A percentile compares a stretch with the other conserved stretches of the same genome.
These are phyloP conservation scores for Calonectria leucothoes DNA, from an alignment of 2,329 filamentous ascomycete species.

Conservation along the genomic window DNA sequence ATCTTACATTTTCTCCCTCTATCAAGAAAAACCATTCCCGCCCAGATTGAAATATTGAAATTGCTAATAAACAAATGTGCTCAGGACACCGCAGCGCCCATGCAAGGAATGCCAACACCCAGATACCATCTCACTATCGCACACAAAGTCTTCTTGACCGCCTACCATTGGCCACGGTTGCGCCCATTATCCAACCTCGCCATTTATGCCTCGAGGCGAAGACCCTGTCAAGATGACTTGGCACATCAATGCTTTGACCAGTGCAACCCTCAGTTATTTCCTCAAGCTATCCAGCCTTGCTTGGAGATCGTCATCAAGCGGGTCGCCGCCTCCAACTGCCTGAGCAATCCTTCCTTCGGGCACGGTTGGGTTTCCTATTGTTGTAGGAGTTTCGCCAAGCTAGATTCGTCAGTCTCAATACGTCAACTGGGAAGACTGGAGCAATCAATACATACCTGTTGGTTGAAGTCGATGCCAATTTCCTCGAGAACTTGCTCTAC, in stretches of 20 bases:
- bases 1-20: slow-evolving; percentile 23
- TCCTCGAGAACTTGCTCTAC: slow-evolving; percentile 97
- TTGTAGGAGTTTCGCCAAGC: slow-evolving; percentile 92
- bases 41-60: slow-evolving; percentile 26
- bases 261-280: slow-evolving; percentile 51
- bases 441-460: slow-evolving; percentile 75
- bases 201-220: background rate
- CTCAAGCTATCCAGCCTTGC: slow-evolving; percentile 90
- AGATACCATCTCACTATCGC: slow-evolving; percentile 5
- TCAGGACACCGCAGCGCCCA: slow-evolving; percentile 41
- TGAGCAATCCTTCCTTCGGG: slow-evolving; percentile 86
- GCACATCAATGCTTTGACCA: background rate
- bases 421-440: slow-evolving; percentile 37
- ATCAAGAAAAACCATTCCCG: slow-evolving; percentile 29
- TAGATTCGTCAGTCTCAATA: slow-evolving; percentile 53
- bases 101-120: slow-evolving; percentile 33
- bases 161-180: background rate
- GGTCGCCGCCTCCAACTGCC: slow-evolving; percentile 76
- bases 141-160: background rate
- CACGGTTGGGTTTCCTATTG: slow-evolving; percentile 78
- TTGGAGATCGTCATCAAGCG: slow-evolving; percentile 92
- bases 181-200: slow-evolving; percentile 10
- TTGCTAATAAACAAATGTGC: slow-evolving; percentile 31
- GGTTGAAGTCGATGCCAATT: slow-evolving; percentile 92
- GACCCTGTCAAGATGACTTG: background rate